phyloP scores from a whole-genome alignment of 768 basidiomycete genomes.

The Saitozyma sp. region DNA sequence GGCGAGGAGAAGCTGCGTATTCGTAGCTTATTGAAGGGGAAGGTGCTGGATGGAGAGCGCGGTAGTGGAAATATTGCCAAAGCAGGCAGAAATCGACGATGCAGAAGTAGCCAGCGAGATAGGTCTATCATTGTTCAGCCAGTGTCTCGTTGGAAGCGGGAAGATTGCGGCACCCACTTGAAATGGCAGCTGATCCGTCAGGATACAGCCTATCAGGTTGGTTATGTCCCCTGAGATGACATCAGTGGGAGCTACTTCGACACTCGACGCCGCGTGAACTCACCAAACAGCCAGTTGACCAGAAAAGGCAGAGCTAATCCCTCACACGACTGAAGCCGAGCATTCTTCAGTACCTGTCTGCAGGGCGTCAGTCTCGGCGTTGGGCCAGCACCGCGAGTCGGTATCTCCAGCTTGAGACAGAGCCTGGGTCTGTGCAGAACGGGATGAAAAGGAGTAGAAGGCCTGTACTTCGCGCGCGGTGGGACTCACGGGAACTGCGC shows the following conservation, averaged over 20 bases:
- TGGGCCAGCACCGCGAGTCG: not conserved
- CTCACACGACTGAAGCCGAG: slow-evolving; percentile 72
- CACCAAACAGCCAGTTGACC: slow-evolving; percentile 87
- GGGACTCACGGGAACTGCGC: slow-evolving; percentile 46
- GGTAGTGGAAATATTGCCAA: slow-evolving; percentile 78
- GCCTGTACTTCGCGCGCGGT: not conserved
- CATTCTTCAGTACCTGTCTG: slow-evolving; percentile 83
- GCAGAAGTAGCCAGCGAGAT: slow-evolving; percentile 88
- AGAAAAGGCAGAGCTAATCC: slow-evolving; percentile 91
- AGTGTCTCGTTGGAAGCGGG: too few species aligned
- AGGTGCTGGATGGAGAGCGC: slow-evolving; percentile 10
- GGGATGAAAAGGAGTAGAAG: not conserved
- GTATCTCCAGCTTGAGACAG: not conserved
- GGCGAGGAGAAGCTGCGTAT: slow-evolving; percentile 23
- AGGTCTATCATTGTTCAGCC: slow-evolving; percentile 60
- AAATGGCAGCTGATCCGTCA: slow-evolving; percentile 92
- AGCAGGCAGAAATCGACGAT: slow-evolving; percentile 74
- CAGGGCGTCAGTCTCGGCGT: not conserved
- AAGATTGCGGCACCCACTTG: slow-evolving; percentile 62
- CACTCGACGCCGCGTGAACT: slow-evolving; percentile 31
- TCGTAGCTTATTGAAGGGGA: slow-evolving; percentile 9
- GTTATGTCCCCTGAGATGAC: slow-evolving; percentile 75
- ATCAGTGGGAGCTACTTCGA: not conserved
- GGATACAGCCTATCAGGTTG: slow-evolving; percentile 74
- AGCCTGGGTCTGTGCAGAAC: not conserved